Evolutionary conservation across 768 basidiomycete species (phyloP).

Genomic region (Galerina sulciceps): DNA sequence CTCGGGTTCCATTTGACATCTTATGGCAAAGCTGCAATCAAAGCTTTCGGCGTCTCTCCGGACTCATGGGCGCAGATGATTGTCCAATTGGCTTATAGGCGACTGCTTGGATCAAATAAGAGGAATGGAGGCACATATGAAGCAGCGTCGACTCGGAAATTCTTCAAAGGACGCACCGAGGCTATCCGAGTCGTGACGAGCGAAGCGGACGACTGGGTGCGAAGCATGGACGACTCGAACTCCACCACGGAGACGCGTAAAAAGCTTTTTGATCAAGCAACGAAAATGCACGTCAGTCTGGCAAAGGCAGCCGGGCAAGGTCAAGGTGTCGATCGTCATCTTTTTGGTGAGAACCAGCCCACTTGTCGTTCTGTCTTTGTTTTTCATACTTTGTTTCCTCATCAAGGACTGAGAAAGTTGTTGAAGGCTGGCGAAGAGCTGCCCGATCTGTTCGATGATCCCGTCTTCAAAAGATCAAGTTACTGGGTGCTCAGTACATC

Average conservation of each 20-base stretch:
- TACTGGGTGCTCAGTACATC: constrained; percentile 93
- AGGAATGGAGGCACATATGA: constrained; percentile 88
- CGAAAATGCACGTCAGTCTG: constrained; percentile 65
- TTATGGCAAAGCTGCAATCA: constrained; percentile 89
- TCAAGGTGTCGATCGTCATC: constrained; percentile 84
- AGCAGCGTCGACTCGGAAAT: constrained; percentile 88
- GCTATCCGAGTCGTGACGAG: constrained; percentile 84
- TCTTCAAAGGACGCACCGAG: constrained; percentile 90
- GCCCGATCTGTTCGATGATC: constrained; percentile 78
- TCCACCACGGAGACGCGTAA: constrained; percentile 48
- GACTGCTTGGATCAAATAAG: constrained; percentile 60
- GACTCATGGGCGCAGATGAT: constrained; percentile 96
- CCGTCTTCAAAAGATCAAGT: constrained; percentile 70
- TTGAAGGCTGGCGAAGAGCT: constrained; percentile 62
- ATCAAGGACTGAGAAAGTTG: constrained; percentile 71
- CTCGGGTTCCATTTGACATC: constrained; percentile 65
- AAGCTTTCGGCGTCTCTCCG: constrained; percentile 86
- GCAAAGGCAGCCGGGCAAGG: constrained; percentile 70
- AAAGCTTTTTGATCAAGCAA: constrained; percentile 59
- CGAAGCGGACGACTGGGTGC: constrained; percentile 80
- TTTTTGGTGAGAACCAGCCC: constrained; percentile 62
- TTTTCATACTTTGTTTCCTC: background rate
- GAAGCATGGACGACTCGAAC: constrained; percentile 65
- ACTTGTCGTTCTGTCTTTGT: background rate
- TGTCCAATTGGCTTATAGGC: constrained; percentile 85